phyloP scores from a whole-genome alignment of 139 green algal genomes.

The Ettlia oleoabundans region DNA sequence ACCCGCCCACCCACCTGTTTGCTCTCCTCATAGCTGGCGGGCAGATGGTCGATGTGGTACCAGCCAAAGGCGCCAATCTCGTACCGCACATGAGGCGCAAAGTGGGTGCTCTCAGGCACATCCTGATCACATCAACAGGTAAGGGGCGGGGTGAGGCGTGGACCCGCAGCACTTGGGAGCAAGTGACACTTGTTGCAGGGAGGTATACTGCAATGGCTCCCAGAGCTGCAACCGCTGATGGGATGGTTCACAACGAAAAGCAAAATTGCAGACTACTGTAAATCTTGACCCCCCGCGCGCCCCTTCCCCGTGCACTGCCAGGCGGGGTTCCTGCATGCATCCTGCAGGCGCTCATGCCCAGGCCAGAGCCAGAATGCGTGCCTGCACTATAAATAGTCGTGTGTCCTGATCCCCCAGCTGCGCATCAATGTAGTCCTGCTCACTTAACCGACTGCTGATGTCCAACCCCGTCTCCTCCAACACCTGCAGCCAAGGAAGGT shows the following conservation, averaged over 20 bases:
- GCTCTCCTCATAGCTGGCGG: conserved; percentile 51
- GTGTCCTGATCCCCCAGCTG: conserved; percentile 64
- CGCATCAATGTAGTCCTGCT: conserved; percentile 72
- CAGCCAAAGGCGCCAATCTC: conserved; percentile 88
- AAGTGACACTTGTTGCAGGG: too few relatives aligned
- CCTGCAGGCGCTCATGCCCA: neutral
- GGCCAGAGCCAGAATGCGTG: neutral
- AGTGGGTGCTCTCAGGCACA: conserved; percentile 68
- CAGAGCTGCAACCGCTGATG: too few relatives aligned
- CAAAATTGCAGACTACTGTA: too few relatives aligned
- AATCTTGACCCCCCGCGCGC: too few relatives aligned
- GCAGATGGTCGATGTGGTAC: conserved; percentile 72
- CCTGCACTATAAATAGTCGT: conserved; percentile 81
- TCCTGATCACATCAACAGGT: conserved; percentile 9
- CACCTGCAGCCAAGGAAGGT: conserved; percentile 90
- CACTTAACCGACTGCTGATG: conserved; percentile 52
- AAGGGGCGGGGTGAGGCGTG: too few relatives aligned
- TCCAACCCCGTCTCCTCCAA: conserved; percentile 85
- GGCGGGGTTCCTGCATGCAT: neutral
- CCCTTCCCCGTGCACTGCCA: too few relatives aligned
- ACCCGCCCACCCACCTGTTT: conserved; percentile 15
- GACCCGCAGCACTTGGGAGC: neutral
- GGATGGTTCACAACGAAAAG: too few relatives aligned
- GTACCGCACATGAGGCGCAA: conserved; percentile 62
- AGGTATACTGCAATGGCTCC: too few relatives aligned